Evolutionary conservation across 1,284 basidiomycete species (phyloP), one percentile per base, ranked within the genome.

Genomic region (Takashimella koratensis): DNA sequence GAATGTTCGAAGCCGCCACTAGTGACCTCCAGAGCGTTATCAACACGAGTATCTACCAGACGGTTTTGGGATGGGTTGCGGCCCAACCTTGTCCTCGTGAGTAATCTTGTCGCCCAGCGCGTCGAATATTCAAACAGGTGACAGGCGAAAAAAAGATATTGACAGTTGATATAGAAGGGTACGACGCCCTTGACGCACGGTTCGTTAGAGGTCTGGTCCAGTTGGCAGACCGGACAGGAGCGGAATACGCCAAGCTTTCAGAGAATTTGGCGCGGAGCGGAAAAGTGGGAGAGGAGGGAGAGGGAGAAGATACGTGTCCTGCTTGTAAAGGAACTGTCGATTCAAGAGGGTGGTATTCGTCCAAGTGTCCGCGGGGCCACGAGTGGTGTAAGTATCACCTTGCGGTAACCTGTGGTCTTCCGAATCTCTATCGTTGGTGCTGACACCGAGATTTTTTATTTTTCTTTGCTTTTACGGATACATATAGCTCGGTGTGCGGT

Each of bases 341-440:
- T 12, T 22, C 21, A n/a, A 43, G 21, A n/a, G 42, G 42, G 6
- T 36, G 30, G 30, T 36, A 36, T 16, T 36, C 30, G 8, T 36
- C 30, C 10, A 36, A 36, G 22, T 70, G 68, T 49, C 36, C 25
- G 3, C 66, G 63, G 20, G 68, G 68, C 1, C 70, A 74, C 54
- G 62, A 62, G 21, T 71, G 69, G 71, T 54, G 72, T 73, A 48
- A 66, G 72, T 66, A 22, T 8, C 8, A 41, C 27, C 30, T n/a
- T 23, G 11, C 12, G n/a, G n/a, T n/a, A n/a, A n/a, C n/a, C n/a
- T n/a, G n/a, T n/a, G n/a, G n/a, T n/a, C n/a, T n/a, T n/a, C n/a
- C n/a, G n/a, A n/a, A n/a, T n/a, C n/a, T n/a, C n/a, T n/a, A n/a
- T n/a, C n/a, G n/a, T n/a, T n/a, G n/a, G n/a, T n/a, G n/a, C n/a